These are phyloP conservation scores for Kodamaea leandrae DNA, from an alignment of 805 yeast species.

Conservation along the genomic window DNA sequence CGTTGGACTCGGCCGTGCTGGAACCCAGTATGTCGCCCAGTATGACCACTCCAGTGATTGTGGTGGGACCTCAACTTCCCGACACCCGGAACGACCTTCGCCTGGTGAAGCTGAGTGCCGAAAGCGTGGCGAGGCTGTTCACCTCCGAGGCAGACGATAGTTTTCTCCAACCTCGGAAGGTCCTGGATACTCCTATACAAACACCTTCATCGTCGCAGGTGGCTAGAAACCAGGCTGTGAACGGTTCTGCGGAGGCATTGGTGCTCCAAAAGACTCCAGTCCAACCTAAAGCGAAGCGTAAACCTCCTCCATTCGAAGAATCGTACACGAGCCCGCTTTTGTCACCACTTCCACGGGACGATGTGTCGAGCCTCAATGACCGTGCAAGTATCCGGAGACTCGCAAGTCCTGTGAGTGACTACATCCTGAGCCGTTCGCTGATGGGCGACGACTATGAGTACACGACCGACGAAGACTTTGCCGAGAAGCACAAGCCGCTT, in stretches of 20 bases:
- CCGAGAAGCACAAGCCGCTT: conserved; percentile 2
- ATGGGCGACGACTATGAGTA: conserved; percentile 7
- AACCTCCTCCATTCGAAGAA: conserved; percentile 25
- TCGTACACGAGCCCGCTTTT: conserved; percentile 2
- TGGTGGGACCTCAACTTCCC: conserved; percentile 6
- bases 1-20: conserved; percentile 26
- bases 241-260: conserved; percentile 21
- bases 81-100: background rate
- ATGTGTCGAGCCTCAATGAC: conserved; percentile 4
- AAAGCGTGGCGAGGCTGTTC: background rate
- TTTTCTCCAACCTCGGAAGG: background rate
- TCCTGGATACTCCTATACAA: background rate
- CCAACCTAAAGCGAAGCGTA: conserved; percentile 19
- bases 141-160: background rate
- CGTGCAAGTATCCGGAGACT: background rate
- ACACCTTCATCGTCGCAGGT: conserved; percentile 9
- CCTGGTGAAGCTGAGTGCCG: background rate
- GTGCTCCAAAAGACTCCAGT: conserved; percentile 9
- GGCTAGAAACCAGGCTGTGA: conserved; percentile 24
- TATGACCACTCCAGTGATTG: conserved; percentile 7
- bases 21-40: conserved; percentile 15
- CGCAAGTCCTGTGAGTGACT: conserved; percentile 6
- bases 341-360: conserved; percentile 10
- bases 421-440: conserved; percentile 12
- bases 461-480: conserved; percentile 7